Conservation (phyloP, 768 basidiomycete genomes). For the Gyrodon lividus region DNA sequence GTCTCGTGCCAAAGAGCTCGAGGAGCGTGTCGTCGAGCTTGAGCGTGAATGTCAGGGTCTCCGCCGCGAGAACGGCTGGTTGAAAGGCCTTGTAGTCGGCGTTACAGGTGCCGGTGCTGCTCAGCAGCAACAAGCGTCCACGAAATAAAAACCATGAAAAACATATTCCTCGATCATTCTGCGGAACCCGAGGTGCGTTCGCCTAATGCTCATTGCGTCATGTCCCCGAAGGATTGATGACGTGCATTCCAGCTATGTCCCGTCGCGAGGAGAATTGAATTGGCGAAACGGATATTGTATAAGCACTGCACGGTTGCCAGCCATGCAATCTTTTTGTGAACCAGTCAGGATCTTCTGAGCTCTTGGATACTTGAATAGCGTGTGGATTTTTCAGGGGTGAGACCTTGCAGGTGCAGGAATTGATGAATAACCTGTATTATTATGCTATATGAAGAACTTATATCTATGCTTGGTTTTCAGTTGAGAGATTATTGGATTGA, state of each 20-base stretch:
- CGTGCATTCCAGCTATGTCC: neutral
- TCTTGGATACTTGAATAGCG: neutral
- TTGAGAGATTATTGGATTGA: no score
- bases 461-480: neutral
- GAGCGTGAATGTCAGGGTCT: slow-evolving; percentile 91
- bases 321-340: neutral
- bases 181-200: neutral
- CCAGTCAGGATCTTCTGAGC: neutral
- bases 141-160: slow-evolving; percentile 13
- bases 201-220: neutral
- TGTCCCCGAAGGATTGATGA: neutral
- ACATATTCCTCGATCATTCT: neutral
- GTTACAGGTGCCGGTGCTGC: slow-evolving; percentile 68
- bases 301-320: neutral
- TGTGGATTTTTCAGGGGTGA: neutral
- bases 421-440: slow-evolving; percentile 19
- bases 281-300: neutral
- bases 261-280: neutral
- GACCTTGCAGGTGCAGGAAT: neutral
- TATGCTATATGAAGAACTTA: slow-evolving; percentile 10
- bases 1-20: slow-evolving; percentile 80
- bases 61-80: slow-evolving; percentile 87
- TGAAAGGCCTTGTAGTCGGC: slow-evolving; percentile 86
- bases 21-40: slow-evolving; percentile 72
- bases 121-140: slow-evolving; percentile 25